phyloP scores from a whole-genome alignment of 495 filamentous ascomycete genomes.

The Penicillium steckii region DNA sequence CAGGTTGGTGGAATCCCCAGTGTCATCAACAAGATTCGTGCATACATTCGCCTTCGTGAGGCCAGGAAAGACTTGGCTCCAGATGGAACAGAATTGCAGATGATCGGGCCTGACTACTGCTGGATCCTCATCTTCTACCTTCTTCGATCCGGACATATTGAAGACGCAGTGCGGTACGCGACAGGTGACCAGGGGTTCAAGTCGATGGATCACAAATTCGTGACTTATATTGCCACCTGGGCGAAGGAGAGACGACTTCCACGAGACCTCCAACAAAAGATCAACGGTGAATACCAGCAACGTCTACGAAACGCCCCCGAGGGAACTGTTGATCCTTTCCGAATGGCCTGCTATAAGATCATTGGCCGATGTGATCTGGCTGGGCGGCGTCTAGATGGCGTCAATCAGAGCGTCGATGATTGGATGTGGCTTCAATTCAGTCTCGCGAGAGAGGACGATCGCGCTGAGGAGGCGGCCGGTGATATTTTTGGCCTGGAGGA shows the following conservation, averaged over 20 bases:
- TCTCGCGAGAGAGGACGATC: constrained; percentile 83
- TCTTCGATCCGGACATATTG: constrained; percentile 78
- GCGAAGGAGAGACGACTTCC: constrained; percentile 67
- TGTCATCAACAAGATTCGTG: constrained; percentile 83
- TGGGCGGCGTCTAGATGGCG: constrained; percentile 73
- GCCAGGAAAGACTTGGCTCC: constrained; percentile 75
- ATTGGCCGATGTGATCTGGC: constrained; percentile 89
- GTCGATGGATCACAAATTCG: constrained; percentile 85
- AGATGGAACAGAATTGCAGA: constrained; percentile 71
- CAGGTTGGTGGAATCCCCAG: constrained; percentile 87
- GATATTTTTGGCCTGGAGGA: constrained; percentile 88
- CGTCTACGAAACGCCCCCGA: constrained; percentile 79
- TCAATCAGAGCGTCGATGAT: constrained; percentile 82
- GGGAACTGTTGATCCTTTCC: constrained; percentile 87
- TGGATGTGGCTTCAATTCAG: constrained; percentile 98
- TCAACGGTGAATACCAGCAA: constrained; percentile 85
- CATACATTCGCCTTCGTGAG: constrained; percentile 78
- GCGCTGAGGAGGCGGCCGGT: constrained; percentile 76
- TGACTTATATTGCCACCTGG: constrained; percentile 83
- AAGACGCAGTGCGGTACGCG: constrained; percentile 84
- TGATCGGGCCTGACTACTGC: constrained; percentile 72
- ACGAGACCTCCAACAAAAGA: constrained; percentile 75
- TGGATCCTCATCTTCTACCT: constrained; percentile 95
- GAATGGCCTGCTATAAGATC: constrained; percentile 97
- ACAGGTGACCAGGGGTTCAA: constrained; percentile 77